A percentile compares a stretch with the other conserved stretches of the same genome.
These are phyloP conservation scores for Diplodia scrobiculata DNA, from an alignment of 2,329 filamentous ascomycete genomes.

Conservation along the genomic window DNA sequence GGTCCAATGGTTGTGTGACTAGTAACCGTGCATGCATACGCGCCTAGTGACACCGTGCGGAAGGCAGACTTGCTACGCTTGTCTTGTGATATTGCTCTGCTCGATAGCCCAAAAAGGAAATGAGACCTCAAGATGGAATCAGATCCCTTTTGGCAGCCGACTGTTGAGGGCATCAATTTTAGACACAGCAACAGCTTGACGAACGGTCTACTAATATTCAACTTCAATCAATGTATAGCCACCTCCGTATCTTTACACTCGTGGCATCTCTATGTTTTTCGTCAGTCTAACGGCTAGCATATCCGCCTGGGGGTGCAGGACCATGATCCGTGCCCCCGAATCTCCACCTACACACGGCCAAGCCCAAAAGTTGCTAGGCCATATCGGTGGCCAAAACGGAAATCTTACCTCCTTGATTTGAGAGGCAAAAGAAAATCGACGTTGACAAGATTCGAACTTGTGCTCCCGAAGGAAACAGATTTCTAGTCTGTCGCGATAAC, in stretches of 20 bases:
- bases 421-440: not conserved
- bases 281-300: not conserved
- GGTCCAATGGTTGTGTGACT: not conserved
- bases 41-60: not conserved
- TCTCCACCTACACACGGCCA: not conserved
- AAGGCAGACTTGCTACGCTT: not conserved
- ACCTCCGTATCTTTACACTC: not conserved
- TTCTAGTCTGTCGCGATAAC: not conserved
- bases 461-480: not conserved
- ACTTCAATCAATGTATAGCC: not conserved
- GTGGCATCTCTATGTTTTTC: not conserved
- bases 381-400: not conserved
- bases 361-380: not conserved
- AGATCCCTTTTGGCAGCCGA: too few relatives aligned
- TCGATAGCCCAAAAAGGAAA: too few relatives aligned
- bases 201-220: not conserved
- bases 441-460: slow-evolving; percentile 1
- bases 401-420: not conserved
- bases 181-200: too few relatives aligned
- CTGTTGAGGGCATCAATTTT: too few relatives aligned
- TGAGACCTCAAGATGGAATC: too few relatives aligned
- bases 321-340: not conserved
- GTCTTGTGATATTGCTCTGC: too few relatives aligned
- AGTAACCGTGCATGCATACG: not conserved
- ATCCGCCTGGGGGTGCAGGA: not conserved